Evolutionary conservation across 2,329 filamentous ascomycete genomes (phyloP), one percentile per base, ranked within the genome.

Genomic region (Penicillium sp.): DNA sequence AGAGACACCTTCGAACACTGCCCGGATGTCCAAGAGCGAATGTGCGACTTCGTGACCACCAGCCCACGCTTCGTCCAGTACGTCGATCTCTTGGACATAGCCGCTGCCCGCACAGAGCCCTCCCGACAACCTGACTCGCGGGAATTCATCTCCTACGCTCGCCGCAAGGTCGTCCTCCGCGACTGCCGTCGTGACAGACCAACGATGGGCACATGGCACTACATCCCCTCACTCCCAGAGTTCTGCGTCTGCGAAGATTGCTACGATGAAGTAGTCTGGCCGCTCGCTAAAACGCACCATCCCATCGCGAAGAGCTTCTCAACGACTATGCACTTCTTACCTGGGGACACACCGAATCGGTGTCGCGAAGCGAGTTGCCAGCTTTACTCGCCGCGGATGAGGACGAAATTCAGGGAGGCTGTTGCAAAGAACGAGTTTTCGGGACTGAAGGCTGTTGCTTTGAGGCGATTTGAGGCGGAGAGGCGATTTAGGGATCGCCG

Each of bases 181-280:
- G 85, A 91, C 69, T 96, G 91, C 69, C 78, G 79, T 21, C 81
- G 85, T 33, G 86, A 90, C 69, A 83, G 80, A n/a, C 80, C 85
- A 4, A 75, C 89, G 2, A 73, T 79, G n/a, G 82, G 85, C 54
- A 83, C 81, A 13, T 97, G 93, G 93, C 88, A 96, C 72, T 87
- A 84, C 54, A 91, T 96, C 72, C 85, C 89, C 1, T 80, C 84
- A 14, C 77, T 96, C 0, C 90, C 89, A 0, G 85, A 92, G 48
- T 86, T 96, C 67, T 92, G 89, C 1, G 88, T 96, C 4, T 98
- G 93, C 74, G 86, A 90, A 62, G 91, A 93, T 73, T 98, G 93
- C 73, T 96, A 90, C 71, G 85, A 91, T 16, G 87, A 91, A 23
- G 84, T 91, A 1, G 85, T 96, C n/a, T 85, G 84, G 74, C 92